Base-by-base conservation (phyloP, 495 filamentous ascomycete genomes). In the Hyaloscypha bicolor region DNA sequence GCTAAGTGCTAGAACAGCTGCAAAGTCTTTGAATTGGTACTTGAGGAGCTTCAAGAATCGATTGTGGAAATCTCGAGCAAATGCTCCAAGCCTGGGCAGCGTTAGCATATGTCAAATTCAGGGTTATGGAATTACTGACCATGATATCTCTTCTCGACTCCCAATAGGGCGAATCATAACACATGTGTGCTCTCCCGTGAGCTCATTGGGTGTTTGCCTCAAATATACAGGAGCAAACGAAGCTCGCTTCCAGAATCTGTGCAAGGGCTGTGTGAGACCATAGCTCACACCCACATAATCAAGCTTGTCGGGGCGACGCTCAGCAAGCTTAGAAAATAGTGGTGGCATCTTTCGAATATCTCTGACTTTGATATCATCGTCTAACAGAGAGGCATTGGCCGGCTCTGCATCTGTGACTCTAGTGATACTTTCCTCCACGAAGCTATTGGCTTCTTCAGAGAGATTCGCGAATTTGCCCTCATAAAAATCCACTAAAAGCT, bases 251-350 rank as follows among this genome's bases (percentile, higher is more conserved):
- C 96, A 99, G 83, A 99, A 98, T 73, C 92, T 96, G 80, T 97
- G 96, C 12, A 99, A 86, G 4, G 86, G 81, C 31, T 90, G 83
- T 3, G 96, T 99, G 42, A 99, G 84, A 35, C 96, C 96, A 71
- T 94, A 99, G 76, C 91, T 94, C 68, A 98, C 95, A 76, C 96
- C 96, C 21, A 98, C 73, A 72, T 98, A 99, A 76, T 98, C 96
- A 1, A 98, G 87, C 9, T 77, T 74, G 68, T 93, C 88, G 2
- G 96, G 91, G 32, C 87, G 88, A 52, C 91, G 87, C 76, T 99
- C 94, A 0, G 90, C 86, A 35, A 99, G 81, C 74, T 93, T 93
- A 14, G 94, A 87, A 73, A 99, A 97, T 3, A 99, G 83, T 0
- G 96, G 93, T 16, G 96, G 94, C 85, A 99, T 93, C 70, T 90